Percentiles rank a stretch among this genome's conserved stretches.
Evolutionary conservation across 1,284 basidiomycete genomes (phyloP).

Genomic region (Austroboletus novae-zelandiae): DNA sequence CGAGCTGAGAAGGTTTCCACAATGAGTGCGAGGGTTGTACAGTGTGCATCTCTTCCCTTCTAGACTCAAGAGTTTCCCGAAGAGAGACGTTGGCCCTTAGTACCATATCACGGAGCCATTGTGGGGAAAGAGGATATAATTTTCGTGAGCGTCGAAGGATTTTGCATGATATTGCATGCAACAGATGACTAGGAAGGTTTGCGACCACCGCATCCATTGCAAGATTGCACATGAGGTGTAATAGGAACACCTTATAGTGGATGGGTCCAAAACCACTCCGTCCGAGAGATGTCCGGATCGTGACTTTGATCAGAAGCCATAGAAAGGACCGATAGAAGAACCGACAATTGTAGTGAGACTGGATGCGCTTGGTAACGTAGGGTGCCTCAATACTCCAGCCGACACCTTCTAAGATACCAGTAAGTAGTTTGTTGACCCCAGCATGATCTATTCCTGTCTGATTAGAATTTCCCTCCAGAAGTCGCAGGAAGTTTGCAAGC

Average conservation of each 20-base stretch:
- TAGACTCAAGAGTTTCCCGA: background rate
- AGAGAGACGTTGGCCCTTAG: background rate
- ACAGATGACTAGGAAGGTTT: constrained; percentile 32
- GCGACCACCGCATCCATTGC: constrained; percentile 20
- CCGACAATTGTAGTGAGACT: background rate
- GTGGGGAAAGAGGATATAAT: constrained; percentile 24
- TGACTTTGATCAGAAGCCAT: constrained; percentile 38
- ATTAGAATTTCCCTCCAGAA: too few species aligned
- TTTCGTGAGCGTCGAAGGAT: constrained; percentile 39
- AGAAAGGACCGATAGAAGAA: constrained; percentile 38
- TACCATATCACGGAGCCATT: background rate
- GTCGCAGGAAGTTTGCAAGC: background rate
- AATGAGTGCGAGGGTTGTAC: background rate
- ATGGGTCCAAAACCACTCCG: constrained; percentile 7
- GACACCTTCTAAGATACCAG: background rate
- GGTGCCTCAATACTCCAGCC: background rate
- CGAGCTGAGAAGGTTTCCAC: constrained; percentile 29
- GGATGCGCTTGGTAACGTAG: background rate
- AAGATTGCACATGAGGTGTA: constrained; percentile 38
- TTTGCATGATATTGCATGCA: constrained; percentile 33
- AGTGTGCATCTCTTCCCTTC: background rate
- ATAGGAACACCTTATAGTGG: constrained; percentile 49
- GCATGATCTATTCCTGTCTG: background rate
- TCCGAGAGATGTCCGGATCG: constrained; percentile 42
- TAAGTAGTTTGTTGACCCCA: background rate